Evolutionary conservation across 257 asterid species (phyloP).

Genomic region (Solanum tarapatanum): DNA sequence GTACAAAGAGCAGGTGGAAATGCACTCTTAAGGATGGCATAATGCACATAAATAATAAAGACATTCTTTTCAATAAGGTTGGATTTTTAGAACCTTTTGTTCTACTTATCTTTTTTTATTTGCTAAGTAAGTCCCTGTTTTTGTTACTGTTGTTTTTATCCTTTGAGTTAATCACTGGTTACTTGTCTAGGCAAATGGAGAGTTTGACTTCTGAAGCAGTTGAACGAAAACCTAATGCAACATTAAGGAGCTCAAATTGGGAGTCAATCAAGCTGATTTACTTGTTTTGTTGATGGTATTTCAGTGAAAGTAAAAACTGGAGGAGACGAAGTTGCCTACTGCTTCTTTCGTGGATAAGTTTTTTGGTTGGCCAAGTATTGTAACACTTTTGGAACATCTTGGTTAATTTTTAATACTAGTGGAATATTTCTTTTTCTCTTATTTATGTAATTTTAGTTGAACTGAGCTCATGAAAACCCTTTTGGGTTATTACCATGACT

Average conservation of each 20-base stretch:
- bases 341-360: conserved; percentile 12
- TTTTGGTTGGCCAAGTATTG: conserved; percentile 13
- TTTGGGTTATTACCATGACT: background rate
- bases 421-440: background rate
- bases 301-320: conserved; percentile 11
- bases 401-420: conserved; percentile 1
- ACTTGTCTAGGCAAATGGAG: conserved; percentile 65
- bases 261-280: background rate
- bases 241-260: background rate
- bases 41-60: conserved; percentile 92
- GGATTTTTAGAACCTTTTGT: background rate
- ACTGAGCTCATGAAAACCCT: background rate
- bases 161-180: background rate
- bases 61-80: conserved; percentile 67
- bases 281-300: background rate
- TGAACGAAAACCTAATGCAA: background rate
- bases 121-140: background rate
- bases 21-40: conserved; percentile 90
- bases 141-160: background rate
- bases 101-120: background rate
- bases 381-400: background rate
- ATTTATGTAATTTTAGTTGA: background rate
- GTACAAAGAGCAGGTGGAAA: conserved; percentile 98
- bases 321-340: conserved; percentile 3
- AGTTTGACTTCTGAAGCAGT: conserved; percentile 65